A percentile compares a stretch with the other conserved stretches of the same genome.
These are phyloP conservation scores for Penicillium silybi DNA, from an alignment of 495 filamentous ascomycete species.

Conservation along the genomic window DNA sequence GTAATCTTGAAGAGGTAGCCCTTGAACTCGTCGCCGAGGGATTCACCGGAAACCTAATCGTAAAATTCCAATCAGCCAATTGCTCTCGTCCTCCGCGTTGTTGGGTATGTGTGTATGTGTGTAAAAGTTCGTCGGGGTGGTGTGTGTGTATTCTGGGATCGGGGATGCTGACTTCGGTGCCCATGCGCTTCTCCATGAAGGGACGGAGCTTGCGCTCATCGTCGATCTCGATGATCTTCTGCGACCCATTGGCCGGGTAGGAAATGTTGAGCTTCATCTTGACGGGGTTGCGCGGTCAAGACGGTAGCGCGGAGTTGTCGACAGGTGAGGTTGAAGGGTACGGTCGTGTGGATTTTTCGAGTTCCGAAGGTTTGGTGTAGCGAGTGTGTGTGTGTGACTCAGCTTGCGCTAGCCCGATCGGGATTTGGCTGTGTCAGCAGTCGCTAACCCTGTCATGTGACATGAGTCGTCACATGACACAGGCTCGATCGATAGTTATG, in stretches of 20 bases:
- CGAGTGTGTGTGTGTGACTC: constrained; percentile 30
- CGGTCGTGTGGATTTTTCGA: constrained; percentile 31
- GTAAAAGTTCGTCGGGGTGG: constrained; percentile 8
- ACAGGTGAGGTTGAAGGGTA: constrained; percentile 42
- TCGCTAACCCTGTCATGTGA: constrained; percentile 23
- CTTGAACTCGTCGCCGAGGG: constrained; percentile 96
- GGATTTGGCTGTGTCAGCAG: constrained; percentile 5
- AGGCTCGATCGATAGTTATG: too few relatives aligned
- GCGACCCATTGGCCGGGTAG: constrained; percentile 96
- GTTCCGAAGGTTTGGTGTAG: constrained; percentile 27
- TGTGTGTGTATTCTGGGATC: constrained; percentile 8
- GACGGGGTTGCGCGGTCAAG: constrained; percentile 51
- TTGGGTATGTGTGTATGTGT: constrained; percentile 9
- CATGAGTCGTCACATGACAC: neutral
- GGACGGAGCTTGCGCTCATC: constrained; percentile 90
- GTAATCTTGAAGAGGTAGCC: constrained; percentile 90
- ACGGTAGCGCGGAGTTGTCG: constrained; percentile 50
- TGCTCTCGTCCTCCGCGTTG: constrained; percentile 17
- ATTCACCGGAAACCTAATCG: constrained; percentile 65
- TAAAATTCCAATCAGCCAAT: constrained; percentile 38
- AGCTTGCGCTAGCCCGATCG: constrained; percentile 19
- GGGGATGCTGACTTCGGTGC: constrained; percentile 72
- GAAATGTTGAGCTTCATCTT: constrained; percentile 96
- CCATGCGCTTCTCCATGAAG: constrained; percentile 94
- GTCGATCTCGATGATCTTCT: constrained; percentile 97